Percentiles rank a stretch among this genome's conserved stretches.
Conservation (phyloP, 192 early-diverging fungal genomes). For the Coemansia sp. region DNA sequence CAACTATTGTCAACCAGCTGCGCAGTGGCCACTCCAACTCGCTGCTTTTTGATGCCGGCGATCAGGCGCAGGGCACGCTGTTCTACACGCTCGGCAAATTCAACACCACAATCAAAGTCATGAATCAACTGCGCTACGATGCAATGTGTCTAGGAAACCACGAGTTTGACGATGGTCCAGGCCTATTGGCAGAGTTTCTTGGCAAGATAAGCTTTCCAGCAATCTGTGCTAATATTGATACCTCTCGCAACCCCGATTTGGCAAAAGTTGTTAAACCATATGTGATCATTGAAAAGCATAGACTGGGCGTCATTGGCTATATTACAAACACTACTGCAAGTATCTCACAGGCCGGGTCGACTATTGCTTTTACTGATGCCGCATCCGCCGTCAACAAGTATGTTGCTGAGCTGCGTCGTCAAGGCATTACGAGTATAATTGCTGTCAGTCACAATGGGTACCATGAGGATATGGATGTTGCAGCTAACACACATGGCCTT, state of each 20-base stretch:
- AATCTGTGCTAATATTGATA: slow-evolving; percentile 69
- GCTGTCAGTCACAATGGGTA: slow-evolving; percentile 74
- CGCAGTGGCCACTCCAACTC: slow-evolving; percentile 54
- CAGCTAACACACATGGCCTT: slow-evolving; percentile 59
- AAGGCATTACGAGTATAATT: slow-evolving; percentile 67
- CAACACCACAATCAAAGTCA: slow-evolving; percentile 50
- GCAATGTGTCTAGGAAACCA: slow-evolving; percentile 63
- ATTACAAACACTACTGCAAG: slow-evolving; percentile 60
- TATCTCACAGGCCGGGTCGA: slow-evolving; percentile 57
- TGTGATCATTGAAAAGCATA: slow-evolving; percentile 62
- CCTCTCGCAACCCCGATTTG: slow-evolving; percentile 46
- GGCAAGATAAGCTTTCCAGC: slow-evolving; percentile 62
- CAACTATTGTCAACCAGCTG: slow-evolving; percentile 57
- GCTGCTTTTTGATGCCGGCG: slow-evolving; percentile 69
- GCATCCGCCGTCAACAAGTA: slow-evolving; percentile 61
- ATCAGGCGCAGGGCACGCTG: slow-evolving; percentile 62
- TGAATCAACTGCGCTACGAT: slow-evolving; percentile 69
- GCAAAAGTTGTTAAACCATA: slow-evolving; percentile 63
- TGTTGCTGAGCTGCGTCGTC: slow-evolving; percentile 59
- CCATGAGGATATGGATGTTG: slow-evolving; percentile 65
- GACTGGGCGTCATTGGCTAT: slow-evolving; percentile 65
- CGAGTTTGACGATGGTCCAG: slow-evolving; percentile 70
- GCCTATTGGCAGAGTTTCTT: slow-evolving; percentile 54
- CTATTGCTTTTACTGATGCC: slow-evolving; percentile 59
- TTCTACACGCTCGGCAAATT: slow-evolving; percentile 64